Conservation (phyloP, 345 rosid genomes). For the Hibiscus trionum region DNA sequence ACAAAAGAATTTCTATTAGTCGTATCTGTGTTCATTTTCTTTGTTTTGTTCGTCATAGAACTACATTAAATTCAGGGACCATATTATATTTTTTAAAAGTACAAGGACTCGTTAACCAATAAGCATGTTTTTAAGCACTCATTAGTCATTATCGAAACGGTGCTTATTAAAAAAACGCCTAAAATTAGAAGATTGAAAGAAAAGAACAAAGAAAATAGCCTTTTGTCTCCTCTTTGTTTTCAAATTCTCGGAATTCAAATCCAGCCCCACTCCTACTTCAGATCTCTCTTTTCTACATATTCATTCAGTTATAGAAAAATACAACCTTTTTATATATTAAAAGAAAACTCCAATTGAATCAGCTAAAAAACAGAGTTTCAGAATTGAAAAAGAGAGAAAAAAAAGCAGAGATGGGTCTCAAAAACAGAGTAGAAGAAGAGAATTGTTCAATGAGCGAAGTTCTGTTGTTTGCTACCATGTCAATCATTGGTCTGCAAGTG, state of each 20-base stretch:
- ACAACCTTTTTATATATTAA: not conserved
- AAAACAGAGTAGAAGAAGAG: conserved; percentile 33
- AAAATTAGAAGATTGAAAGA: not conserved
- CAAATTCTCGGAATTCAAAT: not conserved
- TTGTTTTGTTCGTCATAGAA: too few relatives aligned
- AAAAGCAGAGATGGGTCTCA: conserved; percentile 34
- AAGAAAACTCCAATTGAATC: not conserved
- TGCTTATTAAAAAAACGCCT: not conserved
- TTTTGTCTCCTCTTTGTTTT: not conserved
- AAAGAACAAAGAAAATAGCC: not conserved
- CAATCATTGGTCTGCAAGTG: conserved; percentile 68
- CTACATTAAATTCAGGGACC: too few relatives aligned
- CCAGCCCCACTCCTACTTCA: not conserved
- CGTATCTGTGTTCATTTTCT: too few relatives aligned
- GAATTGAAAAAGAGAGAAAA: not conserved
- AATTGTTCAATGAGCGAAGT: conserved; percentile 34
- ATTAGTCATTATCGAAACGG: not conserved
- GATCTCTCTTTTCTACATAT: conserved; percentile 4
- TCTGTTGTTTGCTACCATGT: conserved; percentile 58
- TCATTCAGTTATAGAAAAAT: too few relatives aligned
- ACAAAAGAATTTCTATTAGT: too few relatives aligned
- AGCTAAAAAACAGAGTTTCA: not conserved
- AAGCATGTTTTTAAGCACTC: not conserved
- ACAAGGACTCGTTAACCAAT: too few relatives aligned
- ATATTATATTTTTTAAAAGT: too few relatives aligned